Base-by-base conservation (phyloP, 1,139 yeast species). In the Geotrichum bryndzae region DNA sequence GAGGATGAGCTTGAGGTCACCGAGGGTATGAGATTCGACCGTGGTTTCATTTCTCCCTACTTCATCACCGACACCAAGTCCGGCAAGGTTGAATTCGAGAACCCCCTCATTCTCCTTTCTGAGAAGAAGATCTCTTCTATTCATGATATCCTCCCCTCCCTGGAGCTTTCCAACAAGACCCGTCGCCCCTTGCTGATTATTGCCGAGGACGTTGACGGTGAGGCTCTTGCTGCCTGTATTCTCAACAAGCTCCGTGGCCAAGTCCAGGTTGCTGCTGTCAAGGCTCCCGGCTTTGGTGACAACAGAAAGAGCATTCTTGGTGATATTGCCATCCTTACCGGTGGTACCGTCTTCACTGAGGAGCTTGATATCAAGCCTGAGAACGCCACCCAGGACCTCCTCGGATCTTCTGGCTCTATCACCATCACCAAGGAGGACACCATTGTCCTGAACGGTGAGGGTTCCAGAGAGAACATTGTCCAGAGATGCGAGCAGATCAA, bases 251-350 rank as follows among this genome's bases (percentile, higher is more conserved):
- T 95, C 76, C 88, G 99, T 82, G 99, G 99, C 72, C 99, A 94
- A 82, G 97, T 94, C 68, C 96, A 91, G 79, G 99, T 95, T 66
- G 90, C 96, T 77, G 96, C 97, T 72, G 98, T 94, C 72, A 94
- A 95, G 84, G 98, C 99, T 57, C 99, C 99, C 75, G 99, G 99
- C 63, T 94, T 94, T 71, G 99, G 99, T 79, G 99, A 94, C 82
- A 94, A 94, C 88, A 89, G 98, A 82, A 95, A 94, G 86, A 91
- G 91, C 84, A 91, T 90, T 67, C 82, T 94, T 68, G 99, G 99
- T 72, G 99, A 94, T 78, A 88, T 94, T 79, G 97, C 98, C 75
- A 88, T 92, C 74, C 84, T 95, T 70, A 87, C 98, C 56, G 98
- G 98, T 69, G 97, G 97, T 80, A 90, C 97, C 62, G 99, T 94